A percentile compares a stretch with the other conserved stretches of the same genome.
phyloP scores from a whole-genome alignment of 108 stramenopile genomes.

The Schizochytrium sp. region DNA sequence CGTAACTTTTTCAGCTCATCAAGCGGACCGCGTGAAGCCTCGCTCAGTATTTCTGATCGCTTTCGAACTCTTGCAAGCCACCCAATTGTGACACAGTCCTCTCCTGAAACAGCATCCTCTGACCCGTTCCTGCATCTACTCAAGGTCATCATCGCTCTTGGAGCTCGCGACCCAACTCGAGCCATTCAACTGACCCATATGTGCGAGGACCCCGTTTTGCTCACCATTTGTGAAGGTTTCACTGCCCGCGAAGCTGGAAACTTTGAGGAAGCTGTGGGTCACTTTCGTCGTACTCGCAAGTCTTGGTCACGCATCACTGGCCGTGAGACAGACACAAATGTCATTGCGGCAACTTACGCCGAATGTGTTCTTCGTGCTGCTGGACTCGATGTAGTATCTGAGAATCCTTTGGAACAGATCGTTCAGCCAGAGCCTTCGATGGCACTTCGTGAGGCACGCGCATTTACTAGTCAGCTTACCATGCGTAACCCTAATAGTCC shows the following conservation, averaged over 20 bases:
- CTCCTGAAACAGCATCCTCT: not conserved
- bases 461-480: not conserved
- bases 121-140: not conserved
- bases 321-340: not conserved
- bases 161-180: not conserved
- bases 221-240: not conserved
- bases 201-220: not conserved
- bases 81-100: not conserved
- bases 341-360: not conserved
- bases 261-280: not conserved
- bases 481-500: constrained; percentile 11
- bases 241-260: not conserved
- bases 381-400: not conserved
- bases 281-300: not conserved
- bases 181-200: not conserved
- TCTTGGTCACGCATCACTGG: not conserved
- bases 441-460: constrained; percentile 5
- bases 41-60: not conserved
- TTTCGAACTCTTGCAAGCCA: not conserved
- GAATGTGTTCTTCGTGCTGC: constrained; percentile 19
- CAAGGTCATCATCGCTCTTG: constrained; percentile 32
- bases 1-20: not conserved
- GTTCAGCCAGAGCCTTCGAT: not conserved
- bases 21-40: not conserved
- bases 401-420: not conserved